These are phyloP conservation scores for Discostella pseudostelligera DNA, from an alignment of 108 stramenopile genomes.

Conservation along the genomic window DNA sequence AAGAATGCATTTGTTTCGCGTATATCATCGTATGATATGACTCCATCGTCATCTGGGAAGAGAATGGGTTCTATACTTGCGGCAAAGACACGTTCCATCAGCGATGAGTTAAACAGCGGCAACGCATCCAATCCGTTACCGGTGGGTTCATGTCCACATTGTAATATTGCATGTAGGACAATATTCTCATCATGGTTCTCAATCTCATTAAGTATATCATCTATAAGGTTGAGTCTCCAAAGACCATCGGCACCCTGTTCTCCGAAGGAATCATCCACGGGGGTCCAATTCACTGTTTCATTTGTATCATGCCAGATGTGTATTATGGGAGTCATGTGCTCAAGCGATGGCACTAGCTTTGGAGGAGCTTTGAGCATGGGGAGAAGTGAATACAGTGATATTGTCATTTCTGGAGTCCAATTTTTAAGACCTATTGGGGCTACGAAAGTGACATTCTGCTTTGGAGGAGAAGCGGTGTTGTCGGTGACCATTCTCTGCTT, in stretches of 20 bases:
- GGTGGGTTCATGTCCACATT: slow-evolving; percentile 38
- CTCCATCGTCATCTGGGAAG: slow-evolving; percentile 41
- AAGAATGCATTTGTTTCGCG: slow-evolving; percentile 4
- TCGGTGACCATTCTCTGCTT: background rate
- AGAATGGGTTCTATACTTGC: slow-evolving; percentile 59
- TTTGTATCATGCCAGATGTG: slow-evolving; percentile 60
- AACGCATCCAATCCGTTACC: slow-evolving; percentile 47
- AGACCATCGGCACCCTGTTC: slow-evolving; percentile 49
- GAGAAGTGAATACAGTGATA: slow-evolving; percentile 20
- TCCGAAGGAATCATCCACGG: slow-evolving; percentile 58
- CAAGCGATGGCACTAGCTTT: slow-evolving; percentile 26
- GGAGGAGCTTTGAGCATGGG: slow-evolving; percentile 26
- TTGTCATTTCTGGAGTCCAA: slow-evolving; percentile 33
- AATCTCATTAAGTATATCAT: too few relatives aligned
- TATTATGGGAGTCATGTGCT: slow-evolving; percentile 56
- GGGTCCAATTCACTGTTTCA: slow-evolving; percentile 48
- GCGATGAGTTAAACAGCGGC: slow-evolving; percentile 28
- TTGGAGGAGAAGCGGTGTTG: slow-evolving; percentile 14
- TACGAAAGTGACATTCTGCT: slow-evolving; percentile 43
- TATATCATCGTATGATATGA: slow-evolving; percentile 29
- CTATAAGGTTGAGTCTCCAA: slow-evolving; percentile 34
- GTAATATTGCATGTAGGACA: slow-evolving; percentile 48
- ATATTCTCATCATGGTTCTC: slow-evolving; percentile 2
- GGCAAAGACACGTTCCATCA: slow-evolving; percentile 30
- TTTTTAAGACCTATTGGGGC: slow-evolving; percentile 45